Base-by-base conservation (phyloP, 306 rosid genomes). In the Glycine latifolia region DNA sequence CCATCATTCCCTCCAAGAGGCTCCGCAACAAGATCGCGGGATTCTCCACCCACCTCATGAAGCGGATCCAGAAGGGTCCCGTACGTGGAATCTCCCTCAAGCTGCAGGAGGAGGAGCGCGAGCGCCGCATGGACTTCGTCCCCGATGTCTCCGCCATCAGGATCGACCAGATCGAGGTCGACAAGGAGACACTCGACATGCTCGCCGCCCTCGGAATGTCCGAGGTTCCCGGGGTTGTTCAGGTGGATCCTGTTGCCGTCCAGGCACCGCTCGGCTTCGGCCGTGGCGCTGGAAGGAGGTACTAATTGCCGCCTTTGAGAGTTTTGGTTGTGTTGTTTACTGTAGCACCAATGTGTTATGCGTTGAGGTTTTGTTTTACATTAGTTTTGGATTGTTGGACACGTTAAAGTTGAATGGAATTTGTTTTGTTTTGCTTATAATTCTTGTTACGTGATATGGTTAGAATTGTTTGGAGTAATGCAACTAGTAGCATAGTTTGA, bases 101-200 rank as follows among this genome's bases (percentile, higher is more conserved):
- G 86, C 91, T 91, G 6, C 93, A 91, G 75, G 95, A 91, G 81
- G 93, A 91, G 56, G 93, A 91, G 83, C 79, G 91, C 1, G 91
- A 91, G 82, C 88, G 91, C n/a, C 86, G 91, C 56, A 87, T 91
- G 93, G 95, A 91, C 75, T 89, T 83, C 65, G 93, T 91, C 11
- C 95, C 93, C 4, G 91, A 88, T 0, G 84, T 79, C 43, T 91
- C 93, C 0, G 91, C 93, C 39, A 86, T 91, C 15, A 56, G 41
- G 52, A 85, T 79, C 10, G 90, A 89, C 0, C 85, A 41, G 0
- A 85, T 91, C 46, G 87, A 80, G 71, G 93, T 91, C 10, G 95
- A 91, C 15, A 85, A 77, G 89, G 91, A 91, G 73, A 89, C 95
- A 0, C 47, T 89, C 0, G 93, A 89, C 12, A 89, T 91, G 95